Percentiles rank a stretch among this genome's conserved stretches.
Conservation (phyloP, 805 yeast species). For the Tetrapisispora nanseiensis region DNA sequence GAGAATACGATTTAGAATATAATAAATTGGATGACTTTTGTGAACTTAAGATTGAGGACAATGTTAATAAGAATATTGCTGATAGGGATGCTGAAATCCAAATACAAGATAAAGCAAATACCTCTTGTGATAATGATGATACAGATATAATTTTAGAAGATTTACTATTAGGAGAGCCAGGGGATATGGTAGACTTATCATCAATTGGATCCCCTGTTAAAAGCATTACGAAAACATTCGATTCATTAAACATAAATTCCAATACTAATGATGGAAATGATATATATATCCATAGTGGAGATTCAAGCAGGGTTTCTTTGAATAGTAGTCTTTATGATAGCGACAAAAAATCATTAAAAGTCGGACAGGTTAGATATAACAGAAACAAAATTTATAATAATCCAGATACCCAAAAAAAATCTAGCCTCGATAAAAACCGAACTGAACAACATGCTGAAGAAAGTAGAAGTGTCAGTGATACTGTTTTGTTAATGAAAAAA, state of each 20-base stretch:
- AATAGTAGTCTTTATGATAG: slow-evolving; percentile 1
- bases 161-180: slow-evolving; percentile 26
- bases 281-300: neutral
- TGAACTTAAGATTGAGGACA: slow-evolving; percentile 2
- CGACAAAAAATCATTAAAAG: slow-evolving; percentile 1
- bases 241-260: neutral
- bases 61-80: neutral
- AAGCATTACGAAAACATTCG: neutral
- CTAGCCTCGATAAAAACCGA: neutral
- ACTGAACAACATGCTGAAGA: slow-evolving; percentile 4
- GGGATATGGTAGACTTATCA: slow-evolving; percentile 26
- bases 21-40: slow-evolving; percentile 3
- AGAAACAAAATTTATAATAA: neutral
- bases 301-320: slow-evolving; percentile 4
- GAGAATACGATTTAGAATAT: slow-evolving; percentile 30
- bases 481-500: slow-evolving; percentile 12
- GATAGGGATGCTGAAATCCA: neutral
- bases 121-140: neutral
- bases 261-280: neutral
- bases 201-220: slow-evolving; percentile 1
- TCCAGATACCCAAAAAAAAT: neutral
- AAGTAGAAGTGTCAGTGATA: slow-evolving; percentile 20
- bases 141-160: slow-evolving; percentile 12
- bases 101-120: neutral
- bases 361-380: slow-evolving; percentile 1